Conservation (phyloP, 257 asterid species). For the Nicotiana benthamiana region DNA sequence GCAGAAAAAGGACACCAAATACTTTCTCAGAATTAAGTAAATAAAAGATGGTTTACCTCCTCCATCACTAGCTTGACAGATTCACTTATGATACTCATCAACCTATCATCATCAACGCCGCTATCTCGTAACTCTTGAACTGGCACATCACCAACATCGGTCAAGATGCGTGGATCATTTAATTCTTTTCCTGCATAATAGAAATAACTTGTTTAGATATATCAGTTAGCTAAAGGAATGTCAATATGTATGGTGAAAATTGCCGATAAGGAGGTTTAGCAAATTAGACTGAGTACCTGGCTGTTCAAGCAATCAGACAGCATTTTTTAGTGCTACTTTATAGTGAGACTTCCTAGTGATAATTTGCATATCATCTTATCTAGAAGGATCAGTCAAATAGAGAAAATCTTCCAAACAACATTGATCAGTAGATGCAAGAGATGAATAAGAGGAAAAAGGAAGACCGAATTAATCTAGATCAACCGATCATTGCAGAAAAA, state of each 20-base stretch:
- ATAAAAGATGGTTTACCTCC: conserved; percentile 47
- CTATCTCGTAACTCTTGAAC: conserved; percentile 88
- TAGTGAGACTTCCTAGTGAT: too few relatives aligned
- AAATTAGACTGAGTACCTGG: background rate
- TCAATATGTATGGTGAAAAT: background rate
- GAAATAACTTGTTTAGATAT: conserved; percentile 7
- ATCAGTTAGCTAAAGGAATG: background rate
- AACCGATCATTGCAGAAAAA: too few relatives aligned
- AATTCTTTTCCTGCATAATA: conserved; percentile 64
- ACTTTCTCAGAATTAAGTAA: conserved; percentile 6
- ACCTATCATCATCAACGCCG: conserved; percentile 84
- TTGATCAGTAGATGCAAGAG: background rate
- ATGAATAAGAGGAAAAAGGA: too few relatives aligned
- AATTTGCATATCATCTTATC: too few relatives aligned
- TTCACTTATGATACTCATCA: conserved; percentile 76
- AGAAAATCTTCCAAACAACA: background rate
- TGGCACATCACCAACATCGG: conserved; percentile 96
- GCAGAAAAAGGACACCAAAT: background rate
- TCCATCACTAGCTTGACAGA: conserved; percentile 96
- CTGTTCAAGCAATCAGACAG: background rate
- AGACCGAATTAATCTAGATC: too few relatives aligned
- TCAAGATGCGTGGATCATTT: conserved; percentile 73
- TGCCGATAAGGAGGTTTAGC: background rate
- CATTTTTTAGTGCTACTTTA: background rate
- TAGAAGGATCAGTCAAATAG: background rate